Percentiles rank a stretch among this genome's conserved stretches.
These are phyloP conservation scores for Thymus mandschuricus DNA, from an alignment of 257 asterid genomes.

Conservation along the genomic window DNA sequence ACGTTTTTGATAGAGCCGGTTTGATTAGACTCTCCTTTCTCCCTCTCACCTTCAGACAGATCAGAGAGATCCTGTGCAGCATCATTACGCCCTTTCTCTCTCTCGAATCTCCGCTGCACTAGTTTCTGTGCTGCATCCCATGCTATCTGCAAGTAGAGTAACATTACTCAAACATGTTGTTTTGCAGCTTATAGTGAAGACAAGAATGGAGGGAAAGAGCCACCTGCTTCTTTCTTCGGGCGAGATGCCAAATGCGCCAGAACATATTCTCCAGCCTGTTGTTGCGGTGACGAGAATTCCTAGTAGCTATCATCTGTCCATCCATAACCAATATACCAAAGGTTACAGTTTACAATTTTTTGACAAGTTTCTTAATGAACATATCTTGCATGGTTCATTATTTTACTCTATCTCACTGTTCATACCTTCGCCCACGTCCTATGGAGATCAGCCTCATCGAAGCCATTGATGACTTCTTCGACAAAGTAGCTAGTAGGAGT, in stretches of 20 bases:
- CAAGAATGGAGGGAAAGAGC: neutral
- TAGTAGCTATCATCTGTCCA: constrained; percentile 64
- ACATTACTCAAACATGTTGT: neutral
- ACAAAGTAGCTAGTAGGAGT: constrained; percentile 71
- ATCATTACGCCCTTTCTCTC: constrained; percentile 55
- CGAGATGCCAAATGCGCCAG: constrained; percentile 84
- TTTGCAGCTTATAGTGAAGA: neutral
- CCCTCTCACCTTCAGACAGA: constrained; percentile 73
- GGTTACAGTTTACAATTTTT: neutral
- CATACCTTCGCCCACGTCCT: constrained; percentile 71
- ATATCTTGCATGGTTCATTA: neutral
- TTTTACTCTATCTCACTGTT: neutral
- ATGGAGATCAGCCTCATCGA: constrained; percentile 70
- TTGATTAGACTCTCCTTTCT: constrained; percentile 42
- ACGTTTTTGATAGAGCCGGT: constrained; percentile 37
- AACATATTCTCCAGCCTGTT: constrained; percentile 79
- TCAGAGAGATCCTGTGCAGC: constrained; percentile 69
- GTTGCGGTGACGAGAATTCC: constrained; percentile 58
- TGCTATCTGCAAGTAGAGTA: constrained; percentile 51
- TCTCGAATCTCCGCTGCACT: constrained; percentile 44
- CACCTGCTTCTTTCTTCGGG: constrained; percentile 78
- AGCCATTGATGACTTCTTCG: constrained; percentile 65
- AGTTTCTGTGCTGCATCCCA: constrained; percentile 63
- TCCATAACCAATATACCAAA: constrained; percentile 21
- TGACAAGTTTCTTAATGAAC: too few species aligned